Evolutionary conservation across 768 basidiomycete species (phyloP), one percentile per base, ranked within the genome.

Genomic region (Boletus sensibilis): DNA sequence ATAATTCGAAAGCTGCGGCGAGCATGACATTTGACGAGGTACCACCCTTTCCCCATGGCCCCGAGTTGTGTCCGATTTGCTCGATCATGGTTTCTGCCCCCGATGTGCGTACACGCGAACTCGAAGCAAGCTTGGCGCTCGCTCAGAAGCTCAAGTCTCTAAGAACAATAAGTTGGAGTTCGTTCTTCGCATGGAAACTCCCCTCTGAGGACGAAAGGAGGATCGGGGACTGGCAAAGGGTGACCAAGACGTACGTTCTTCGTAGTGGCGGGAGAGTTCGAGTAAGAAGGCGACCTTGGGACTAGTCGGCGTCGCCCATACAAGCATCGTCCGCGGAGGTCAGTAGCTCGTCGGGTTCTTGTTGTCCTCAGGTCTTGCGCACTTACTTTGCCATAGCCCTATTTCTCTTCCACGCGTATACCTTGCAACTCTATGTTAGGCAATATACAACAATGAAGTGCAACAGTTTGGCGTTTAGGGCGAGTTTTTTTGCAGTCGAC

Each of bases 111-210:
- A 63, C 68, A 23, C 72, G 75, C 18, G 85, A 86, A 59, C 72
- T 84, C 2, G 63, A 72, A 23, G 82, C 80, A 8, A 80, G 76
- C 56, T 64, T 80, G 25, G 56, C 73, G 25, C 64, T 87, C 25
- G 80, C 78, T 3, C 71, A 68, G 53, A 71, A 71, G 46, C 67
- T 86, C 48, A 77, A 76, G 48, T 68, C 75, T 3, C 53, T 86
- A 14, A 63, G 71, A 50, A 75, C 68, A 1, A 69, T 86, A 29
- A 70, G 76, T 18, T 87, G 84, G 82, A 81, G 79, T 52, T 78
- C 84, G 0, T 79, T 79, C 58, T 79, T 82, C 58, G 48, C 65
- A 23, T 56, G 55, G 40, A 53, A 57, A 60, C 61, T 50, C 7
- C 40, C 55, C 31, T 48, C 39, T 49, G 66, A 52, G 35, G 64